Evolutionary conservation across 192 early-diverging fungal genomes (phyloP).

Genomic region (Coemansia sp.): DNA sequence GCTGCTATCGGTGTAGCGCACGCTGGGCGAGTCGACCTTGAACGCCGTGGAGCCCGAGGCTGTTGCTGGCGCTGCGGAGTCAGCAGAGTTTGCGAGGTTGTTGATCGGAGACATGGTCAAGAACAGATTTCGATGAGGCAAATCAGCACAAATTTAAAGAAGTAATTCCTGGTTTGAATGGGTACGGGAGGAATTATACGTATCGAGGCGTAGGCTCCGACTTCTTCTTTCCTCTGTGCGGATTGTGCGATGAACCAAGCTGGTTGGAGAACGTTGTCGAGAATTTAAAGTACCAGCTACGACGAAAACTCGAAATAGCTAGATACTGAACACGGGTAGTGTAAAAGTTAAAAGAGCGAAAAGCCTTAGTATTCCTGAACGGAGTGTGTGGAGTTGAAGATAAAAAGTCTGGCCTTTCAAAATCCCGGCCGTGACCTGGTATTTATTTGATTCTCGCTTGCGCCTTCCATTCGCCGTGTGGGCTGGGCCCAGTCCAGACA

Average conservation of each 20-base stretch:
- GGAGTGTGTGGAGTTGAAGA: constrained; percentile 3
- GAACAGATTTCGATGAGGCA: neutral
- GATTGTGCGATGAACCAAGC: constrained; percentile 78
- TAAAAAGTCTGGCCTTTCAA: constrained; percentile 11
- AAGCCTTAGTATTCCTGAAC: constrained; percentile 12
- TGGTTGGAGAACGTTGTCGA: constrained; percentile 71
- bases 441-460: constrained; percentile 33
- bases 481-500: neutral
- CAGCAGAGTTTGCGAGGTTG: constrained; percentile 32
- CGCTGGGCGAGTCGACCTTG: constrained; percentile 87
- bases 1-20: constrained; percentile 85
- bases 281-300: constrained; percentile 10
- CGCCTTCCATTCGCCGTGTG: neutral
- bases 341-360: neutral
- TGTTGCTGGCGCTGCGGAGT: constrained; percentile 26
- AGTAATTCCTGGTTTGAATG: neutral
- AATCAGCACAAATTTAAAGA: constrained; percentile 27
- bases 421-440: constrained; percentile 7
- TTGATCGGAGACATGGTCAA: constrained; percentile 38
- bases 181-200: constrained; percentile 27
- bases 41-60: constrained; percentile 61
- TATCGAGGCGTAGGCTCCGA: constrained; percentile 70
- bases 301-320: neutral
- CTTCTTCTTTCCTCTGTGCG: constrained; percentile 72
- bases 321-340: neutral